Evolutionary conservation across 306 rosid species (phyloP).

Genomic region (Herpetospermum pedunculosum): DNA sequence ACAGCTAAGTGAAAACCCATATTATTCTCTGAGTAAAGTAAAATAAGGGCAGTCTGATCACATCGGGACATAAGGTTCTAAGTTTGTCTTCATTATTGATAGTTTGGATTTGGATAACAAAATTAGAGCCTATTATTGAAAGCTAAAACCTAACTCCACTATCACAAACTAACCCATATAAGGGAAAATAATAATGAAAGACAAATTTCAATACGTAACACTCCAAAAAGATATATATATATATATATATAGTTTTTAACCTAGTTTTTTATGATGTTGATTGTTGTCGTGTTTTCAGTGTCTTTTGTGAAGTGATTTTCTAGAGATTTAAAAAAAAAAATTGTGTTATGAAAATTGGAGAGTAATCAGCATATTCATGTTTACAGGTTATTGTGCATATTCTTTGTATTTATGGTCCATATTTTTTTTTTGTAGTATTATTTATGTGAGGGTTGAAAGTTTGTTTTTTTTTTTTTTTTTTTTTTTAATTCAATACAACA

Average conservation of each 20-base stretch:
- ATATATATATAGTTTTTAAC: background rate
- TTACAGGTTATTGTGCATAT: background rate
- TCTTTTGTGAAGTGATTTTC: background rate
- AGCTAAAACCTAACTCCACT: background rate
- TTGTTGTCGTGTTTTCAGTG: background rate
- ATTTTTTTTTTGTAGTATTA: too few relatives aligned
- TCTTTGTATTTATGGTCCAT: too few relatives aligned
- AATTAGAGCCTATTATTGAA: background rate
- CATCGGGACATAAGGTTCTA: background rate
- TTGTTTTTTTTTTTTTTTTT: too few relatives aligned
- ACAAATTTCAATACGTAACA: background rate
- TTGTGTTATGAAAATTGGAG: background rate
- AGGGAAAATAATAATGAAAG: background rate
- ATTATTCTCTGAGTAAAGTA: background rate
- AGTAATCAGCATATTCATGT: background rate
- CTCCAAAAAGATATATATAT: background rate
- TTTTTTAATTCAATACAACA: too few relatives aligned
- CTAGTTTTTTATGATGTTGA: background rate
- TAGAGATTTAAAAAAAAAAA: too few relatives aligned
- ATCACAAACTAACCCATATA: background rate
- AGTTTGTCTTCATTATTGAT: background rate
- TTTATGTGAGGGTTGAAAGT: too few relatives aligned
- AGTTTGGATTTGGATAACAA: background rate
- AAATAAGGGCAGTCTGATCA: background rate
- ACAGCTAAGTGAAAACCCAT: background rate